Percentiles rank a stretch among this genome's conserved stretches.
These are phyloP conservation scores for Phaseolus lunatus DNA, from an alignment of 306 rosid species.

Conservation along the genomic window DNA sequence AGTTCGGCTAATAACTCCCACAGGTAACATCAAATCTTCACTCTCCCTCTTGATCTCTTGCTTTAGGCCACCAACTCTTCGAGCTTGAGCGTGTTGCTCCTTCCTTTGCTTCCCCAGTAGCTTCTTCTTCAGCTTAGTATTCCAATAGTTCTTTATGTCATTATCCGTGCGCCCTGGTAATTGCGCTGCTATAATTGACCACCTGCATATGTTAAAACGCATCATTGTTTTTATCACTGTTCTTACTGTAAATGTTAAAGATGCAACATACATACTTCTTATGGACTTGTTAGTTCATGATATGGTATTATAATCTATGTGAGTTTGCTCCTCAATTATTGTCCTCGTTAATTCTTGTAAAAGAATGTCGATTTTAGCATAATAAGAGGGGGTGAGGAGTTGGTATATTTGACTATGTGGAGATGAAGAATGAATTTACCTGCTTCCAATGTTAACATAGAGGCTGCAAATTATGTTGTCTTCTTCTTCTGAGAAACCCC, in stretches of 20 bases:
- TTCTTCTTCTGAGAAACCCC: constrained; percentile 85
- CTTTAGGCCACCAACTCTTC: constrained; percentile 43
- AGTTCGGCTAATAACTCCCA: constrained; percentile 41
- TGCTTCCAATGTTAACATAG: constrained; percentile 85
- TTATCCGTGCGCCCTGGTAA: constrained; percentile 91
- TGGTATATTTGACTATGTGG: neutral
- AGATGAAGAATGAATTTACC: constrained; percentile 49
- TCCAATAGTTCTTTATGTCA: constrained; percentile 91
- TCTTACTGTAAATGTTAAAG: too few relatives aligned
- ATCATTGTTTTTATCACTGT: neutral
- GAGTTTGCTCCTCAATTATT: neutral
- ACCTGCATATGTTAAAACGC: constrained; percentile 50
- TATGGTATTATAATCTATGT: neutral
- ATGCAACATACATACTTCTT: too few relatives aligned
- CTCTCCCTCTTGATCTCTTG: constrained; percentile 59
- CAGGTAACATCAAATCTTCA: constrained; percentile 31
- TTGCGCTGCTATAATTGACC: constrained; percentile 91
- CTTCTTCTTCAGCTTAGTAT: constrained; percentile 88
- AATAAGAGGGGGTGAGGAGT: neutral
- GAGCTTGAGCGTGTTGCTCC: constrained; percentile 60
- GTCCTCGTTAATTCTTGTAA: neutral
- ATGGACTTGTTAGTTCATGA: neutral
- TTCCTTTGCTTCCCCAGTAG: constrained; percentile 70
- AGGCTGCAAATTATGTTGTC: constrained; percentile 90
- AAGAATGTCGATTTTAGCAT: neutral